A percentile compares a stretch with the other conserved stretches of the same genome.
phyloP scores from a whole-genome alignment of 306 rosid genomes.

The Cyclanthera cordifolia region DNA sequence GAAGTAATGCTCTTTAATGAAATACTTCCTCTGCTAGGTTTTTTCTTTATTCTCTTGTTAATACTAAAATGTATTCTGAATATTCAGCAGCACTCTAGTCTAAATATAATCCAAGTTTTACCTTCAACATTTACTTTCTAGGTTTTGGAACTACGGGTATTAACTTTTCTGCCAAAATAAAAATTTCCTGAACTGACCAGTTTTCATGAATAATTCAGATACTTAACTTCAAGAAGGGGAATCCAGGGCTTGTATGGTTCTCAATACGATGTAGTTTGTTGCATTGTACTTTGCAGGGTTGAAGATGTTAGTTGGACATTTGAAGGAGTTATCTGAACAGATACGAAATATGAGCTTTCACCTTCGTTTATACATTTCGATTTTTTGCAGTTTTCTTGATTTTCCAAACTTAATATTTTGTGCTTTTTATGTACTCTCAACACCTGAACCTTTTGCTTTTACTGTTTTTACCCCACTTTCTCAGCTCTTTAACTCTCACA shows the following conservation, averaged over 20 bases:
- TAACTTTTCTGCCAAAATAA: background rate
- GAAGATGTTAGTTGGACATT: constrained; percentile 1
- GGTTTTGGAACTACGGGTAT: background rate
- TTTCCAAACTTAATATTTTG: background rate
- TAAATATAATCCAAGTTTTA: background rate
- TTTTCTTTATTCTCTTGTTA: background rate
- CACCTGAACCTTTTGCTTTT: background rate
- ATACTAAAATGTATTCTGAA: background rate
- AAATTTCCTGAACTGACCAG: background rate
- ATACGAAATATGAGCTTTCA: background rate
- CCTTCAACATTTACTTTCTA: background rate
- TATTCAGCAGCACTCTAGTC: background rate
- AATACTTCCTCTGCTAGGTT: background rate
- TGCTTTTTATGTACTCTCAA: background rate
- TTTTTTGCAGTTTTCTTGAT: background rate
- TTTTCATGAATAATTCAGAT: background rate
- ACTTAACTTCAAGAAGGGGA: background rate
- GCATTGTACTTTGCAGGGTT: background rate
- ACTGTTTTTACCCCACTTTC: background rate
- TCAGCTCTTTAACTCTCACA: background rate
- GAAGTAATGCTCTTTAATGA: background rate
- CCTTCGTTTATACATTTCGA: background rate
- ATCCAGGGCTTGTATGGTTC: background rate
- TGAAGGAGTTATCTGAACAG: background rate
- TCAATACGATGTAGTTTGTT: background rate